phyloP scores from a whole-genome alignment of 495 filamentous ascomycete genomes.

The Trichoderma gamsii region DNA sequence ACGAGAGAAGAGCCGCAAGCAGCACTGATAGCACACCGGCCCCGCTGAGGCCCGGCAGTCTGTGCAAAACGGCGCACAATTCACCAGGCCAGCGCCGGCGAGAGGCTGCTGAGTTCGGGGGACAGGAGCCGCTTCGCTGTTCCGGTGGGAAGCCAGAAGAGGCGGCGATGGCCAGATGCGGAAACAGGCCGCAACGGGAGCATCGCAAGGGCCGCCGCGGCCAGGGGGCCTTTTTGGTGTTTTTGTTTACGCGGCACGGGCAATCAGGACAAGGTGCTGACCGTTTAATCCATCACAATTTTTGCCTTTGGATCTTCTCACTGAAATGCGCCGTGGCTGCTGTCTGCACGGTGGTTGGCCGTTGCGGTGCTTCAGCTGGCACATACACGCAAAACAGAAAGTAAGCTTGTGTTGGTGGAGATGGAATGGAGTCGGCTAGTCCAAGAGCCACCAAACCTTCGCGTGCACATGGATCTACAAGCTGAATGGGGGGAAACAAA shows the following conservation, averaged over 20 bases:
- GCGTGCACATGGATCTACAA: too few relatives aligned
- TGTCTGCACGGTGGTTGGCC: neutral
- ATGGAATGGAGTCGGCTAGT: neutral
- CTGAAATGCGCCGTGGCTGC: neutral
- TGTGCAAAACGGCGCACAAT: neutral
- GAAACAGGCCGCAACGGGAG: neutral
- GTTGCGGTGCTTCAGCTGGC: neutral
- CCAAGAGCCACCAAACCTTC: neutral
- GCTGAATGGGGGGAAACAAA: too few relatives aligned
- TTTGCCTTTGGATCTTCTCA: neutral
- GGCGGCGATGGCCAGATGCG: neutral
- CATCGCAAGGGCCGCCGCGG: conserved; percentile 1
- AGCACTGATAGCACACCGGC: neutral
- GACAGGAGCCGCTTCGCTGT: too few relatives aligned
- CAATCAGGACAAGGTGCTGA: neutral
- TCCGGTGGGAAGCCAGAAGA: too few relatives aligned
- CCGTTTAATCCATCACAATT: neutral
- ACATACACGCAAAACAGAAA: neutral
- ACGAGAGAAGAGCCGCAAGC: neutral
- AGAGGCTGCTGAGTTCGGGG: too few relatives aligned
- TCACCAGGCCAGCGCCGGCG: too few relatives aligned
- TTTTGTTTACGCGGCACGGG: too few relatives aligned
- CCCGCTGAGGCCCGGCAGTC: neutral
- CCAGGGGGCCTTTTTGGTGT: neutral
- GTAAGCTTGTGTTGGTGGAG: conserved; percentile 10